A percentile compares a stretch with the other conserved stretches of the same genome.
phyloP scores from a whole-genome alignment of 2,329 filamentous ascomycete species.

The Colletotrichum scovillei region DNA sequence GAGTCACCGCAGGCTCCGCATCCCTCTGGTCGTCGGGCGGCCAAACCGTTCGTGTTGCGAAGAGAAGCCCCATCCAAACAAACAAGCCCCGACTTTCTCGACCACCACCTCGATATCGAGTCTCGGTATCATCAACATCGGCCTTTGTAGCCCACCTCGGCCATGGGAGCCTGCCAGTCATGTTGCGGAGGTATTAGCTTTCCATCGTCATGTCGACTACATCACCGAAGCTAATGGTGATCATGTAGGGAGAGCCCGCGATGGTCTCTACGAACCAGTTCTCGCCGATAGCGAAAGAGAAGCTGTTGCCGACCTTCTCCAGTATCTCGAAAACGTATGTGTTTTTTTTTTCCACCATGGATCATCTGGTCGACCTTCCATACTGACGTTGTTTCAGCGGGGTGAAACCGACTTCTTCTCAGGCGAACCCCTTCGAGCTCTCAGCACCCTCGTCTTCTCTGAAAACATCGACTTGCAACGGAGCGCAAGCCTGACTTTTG shows the following conservation, averaged over 20 bases:
- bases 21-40: slow-evolving; percentile 30
- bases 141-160: slow-evolving; percentile 39
- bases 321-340: slow-evolving; percentile 94
- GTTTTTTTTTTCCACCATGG: slow-evolving; percentile 34
- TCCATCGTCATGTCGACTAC: slow-evolving; percentile 7
- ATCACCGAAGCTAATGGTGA: slow-evolving; percentile 19
- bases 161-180: slow-evolving; percentile 72
- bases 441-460: slow-evolving; percentile 97
- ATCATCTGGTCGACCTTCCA: not conserved
- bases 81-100: slow-evolving; percentile 28
- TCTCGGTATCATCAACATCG: slow-evolving; percentile 17
- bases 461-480: slow-evolving; percentile 98
- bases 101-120: slow-evolving; percentile 14
- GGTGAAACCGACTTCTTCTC: slow-evolving; percentile 98
- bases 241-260: slow-evolving; percentile 75
- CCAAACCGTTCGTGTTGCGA: slow-evolving; percentile 28
- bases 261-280: slow-evolving; percentile 86
- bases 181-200: slow-evolving; percentile 66
- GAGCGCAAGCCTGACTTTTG: slow-evolving; percentile 97
- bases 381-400: slow-evolving; percentile 69
- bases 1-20: not conserved
- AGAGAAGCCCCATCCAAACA: slow-evolving; percentile 29
- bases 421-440: slow-evolving; percentile 90
- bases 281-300: slow-evolving; percentile 96
- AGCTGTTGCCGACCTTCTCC: slow-evolving; percentile 93